These are phyloP conservation scores for Rubia balearica DNA, from an alignment of 305 asterid species.

Conservation along the genomic window DNA sequence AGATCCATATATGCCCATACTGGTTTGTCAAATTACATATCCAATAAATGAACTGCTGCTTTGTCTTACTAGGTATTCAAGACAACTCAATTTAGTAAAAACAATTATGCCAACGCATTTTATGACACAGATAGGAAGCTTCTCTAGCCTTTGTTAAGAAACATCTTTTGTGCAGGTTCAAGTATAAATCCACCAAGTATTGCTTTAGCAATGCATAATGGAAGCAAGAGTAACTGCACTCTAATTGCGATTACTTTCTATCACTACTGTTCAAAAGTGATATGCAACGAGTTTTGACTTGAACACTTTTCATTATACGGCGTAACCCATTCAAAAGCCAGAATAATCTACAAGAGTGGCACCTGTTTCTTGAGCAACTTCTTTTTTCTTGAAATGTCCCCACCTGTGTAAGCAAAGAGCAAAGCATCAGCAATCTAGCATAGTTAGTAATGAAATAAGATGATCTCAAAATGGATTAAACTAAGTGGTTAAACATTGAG, in stretches of 20 bases:
- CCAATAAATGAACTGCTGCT: no score
- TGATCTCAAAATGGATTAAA: not conserved
- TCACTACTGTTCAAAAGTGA: not conserved
- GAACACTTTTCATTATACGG: not conserved
- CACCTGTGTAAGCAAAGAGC: slow-evolving; percentile 46
- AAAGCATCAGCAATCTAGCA: slow-evolving; percentile 2
- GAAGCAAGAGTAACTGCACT: not conserved
- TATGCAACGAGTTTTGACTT: not conserved
- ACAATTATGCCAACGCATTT: not conserved
- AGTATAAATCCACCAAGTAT: no score
- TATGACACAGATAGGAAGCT: not conserved
- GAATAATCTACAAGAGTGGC: not conserved
- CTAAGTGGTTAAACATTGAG: not conserved
- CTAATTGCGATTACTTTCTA: not conserved
- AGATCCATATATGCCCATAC: no score
- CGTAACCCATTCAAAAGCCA: not conserved
- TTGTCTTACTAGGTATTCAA: not conserved
- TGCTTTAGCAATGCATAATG: not conserved
- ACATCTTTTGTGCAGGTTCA: not conserved
- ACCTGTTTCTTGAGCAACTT: slow-evolving; percentile 94
- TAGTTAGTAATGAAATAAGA: not conserved
- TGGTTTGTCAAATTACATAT: no score
- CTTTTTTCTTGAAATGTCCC: slow-evolving; percentile 93
- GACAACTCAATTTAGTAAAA: not conserved
- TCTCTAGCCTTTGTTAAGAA: not conserved